Conservation (phyloP, 345 rosid genomes). For the Anastatica hierochuntica region DNA sequence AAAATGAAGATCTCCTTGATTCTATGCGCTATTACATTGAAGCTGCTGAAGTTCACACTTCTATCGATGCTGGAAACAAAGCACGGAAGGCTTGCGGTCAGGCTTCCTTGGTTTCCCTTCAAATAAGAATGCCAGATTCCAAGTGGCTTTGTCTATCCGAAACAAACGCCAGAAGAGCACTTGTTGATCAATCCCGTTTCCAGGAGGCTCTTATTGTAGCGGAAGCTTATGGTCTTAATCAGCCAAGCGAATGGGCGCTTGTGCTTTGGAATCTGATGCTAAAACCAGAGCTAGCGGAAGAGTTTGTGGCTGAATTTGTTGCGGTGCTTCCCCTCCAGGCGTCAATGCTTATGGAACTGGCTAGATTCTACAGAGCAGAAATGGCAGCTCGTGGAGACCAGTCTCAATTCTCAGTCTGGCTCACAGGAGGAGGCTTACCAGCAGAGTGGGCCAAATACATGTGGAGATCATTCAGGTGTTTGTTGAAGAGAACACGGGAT, state of each 20-base stretch:
- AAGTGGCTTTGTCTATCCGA: slow-evolving; percentile 79
- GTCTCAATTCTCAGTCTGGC: slow-evolving; percentile 93
- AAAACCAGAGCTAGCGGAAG: slow-evolving; percentile 77
- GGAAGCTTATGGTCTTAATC: slow-evolving; percentile 92
- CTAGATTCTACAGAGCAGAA: slow-evolving; percentile 76
- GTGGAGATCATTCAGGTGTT: slow-evolving; percentile 81
- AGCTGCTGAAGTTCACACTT: slow-evolving; percentile 91
- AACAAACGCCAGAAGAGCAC: slow-evolving; percentile 77
- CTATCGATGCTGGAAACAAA: slow-evolving; percentile 93
- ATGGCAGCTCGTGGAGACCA: slow-evolving; percentile 94
- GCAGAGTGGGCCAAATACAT: slow-evolving; percentile 94
- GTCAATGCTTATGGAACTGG: slow-evolving; percentile 74
- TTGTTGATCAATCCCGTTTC: slow-evolving; percentile 87
- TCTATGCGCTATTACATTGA: slow-evolving; percentile 89
- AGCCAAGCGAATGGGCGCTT: slow-evolving; percentile 88
- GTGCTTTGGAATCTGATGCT: slow-evolving; percentile 97
- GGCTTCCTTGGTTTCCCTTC: slow-evolving; percentile 93
- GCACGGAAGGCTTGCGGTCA: slow-evolving; percentile 77
- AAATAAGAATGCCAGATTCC: slow-evolving; percentile 91
- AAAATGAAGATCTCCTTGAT: slow-evolving; percentile 87
- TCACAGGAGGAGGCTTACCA: slow-evolving; percentile 83
- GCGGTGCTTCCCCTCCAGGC: slow-evolving; percentile 91
- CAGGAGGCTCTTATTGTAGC: slow-evolving; percentile 96
- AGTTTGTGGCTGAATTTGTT: slow-evolving; percentile 87
- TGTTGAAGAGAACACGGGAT: slow-evolving; percentile 80